phyloP scores from a whole-genome alignment of 495 filamentous ascomycete genomes.

The Pseudevernia furfuracea region DNA sequence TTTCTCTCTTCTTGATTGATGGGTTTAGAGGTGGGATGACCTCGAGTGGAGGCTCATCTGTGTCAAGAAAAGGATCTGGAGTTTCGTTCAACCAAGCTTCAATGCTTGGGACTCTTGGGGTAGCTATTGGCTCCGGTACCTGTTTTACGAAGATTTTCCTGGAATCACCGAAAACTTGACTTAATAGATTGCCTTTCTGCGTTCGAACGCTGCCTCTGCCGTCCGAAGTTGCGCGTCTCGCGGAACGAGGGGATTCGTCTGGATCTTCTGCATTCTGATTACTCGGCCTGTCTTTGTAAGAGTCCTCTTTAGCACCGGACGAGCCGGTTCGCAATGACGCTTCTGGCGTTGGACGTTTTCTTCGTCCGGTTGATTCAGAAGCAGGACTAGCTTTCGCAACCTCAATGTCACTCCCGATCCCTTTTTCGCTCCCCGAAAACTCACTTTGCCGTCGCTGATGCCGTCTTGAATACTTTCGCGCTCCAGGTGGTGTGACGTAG shows the following conservation, averaged over 20 bases:
- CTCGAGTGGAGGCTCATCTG: conserved; percentile 34
- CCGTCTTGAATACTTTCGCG: conserved; percentile 14
- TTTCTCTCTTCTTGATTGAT: conserved; percentile 23
- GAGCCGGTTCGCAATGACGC: background rate
- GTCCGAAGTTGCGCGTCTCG: conserved; percentile 10
- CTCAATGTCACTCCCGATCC: background rate
- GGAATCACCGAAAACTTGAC: conserved; percentile 44
- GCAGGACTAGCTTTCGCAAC: conserved; percentile 7
- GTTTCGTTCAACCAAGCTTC: conserved; percentile 71
- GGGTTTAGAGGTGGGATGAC: conserved; percentile 36
- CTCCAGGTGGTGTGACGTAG: conserved; percentile 22
- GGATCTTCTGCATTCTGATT: conserved; percentile 11
- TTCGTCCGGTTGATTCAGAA: background rate
- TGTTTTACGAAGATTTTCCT: conserved; percentile 50
- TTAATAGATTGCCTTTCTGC: conserved; percentile 43
- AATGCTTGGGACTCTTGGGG: conserved; percentile 50
- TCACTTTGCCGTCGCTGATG: conserved; percentile 16
- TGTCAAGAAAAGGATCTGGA: conserved; percentile 63
- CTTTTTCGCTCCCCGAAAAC: conserved; percentile 16
- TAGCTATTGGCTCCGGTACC: conserved; percentile 46
- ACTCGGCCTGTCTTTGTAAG: background rate
- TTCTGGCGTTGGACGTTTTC: conserved; percentile 15
- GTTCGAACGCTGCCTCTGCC: conserved; percentile 27
- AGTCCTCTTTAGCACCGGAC: background rate
- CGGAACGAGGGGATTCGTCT: conserved; percentile 11